Evolutionary conservation across 345 rosid species (phyloP).

Genomic region (Hibiscus tridactylites): DNA sequence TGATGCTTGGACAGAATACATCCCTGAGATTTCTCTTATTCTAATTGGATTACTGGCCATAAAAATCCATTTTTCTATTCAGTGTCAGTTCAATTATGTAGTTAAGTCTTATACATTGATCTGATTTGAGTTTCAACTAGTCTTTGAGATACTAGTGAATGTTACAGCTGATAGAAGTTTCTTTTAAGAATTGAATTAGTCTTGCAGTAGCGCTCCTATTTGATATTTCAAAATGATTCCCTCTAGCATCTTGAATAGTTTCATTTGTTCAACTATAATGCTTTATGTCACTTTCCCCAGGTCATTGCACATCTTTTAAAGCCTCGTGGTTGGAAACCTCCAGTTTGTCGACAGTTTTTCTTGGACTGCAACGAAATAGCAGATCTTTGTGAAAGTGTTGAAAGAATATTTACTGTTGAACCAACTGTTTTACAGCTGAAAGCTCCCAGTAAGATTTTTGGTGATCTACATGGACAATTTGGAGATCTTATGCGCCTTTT

Average conservation of each 20-base stretch:
- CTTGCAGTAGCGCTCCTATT: background rate
- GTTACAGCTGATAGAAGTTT: background rate
- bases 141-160: too few species aligned
- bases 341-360: slow-evolving; percentile 87
- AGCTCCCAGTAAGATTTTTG: slow-evolving; percentile 92
- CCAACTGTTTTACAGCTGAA: slow-evolving; percentile 80
- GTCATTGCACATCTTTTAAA: slow-evolving; percentile 78
- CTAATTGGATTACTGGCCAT: background rate
- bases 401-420: slow-evolving; percentile 73
- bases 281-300: slow-evolving; percentile 22
- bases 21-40: background rate
- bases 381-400: slow-evolving; percentile 87
- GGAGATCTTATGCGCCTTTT: slow-evolving; percentile 99
- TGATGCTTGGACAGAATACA: background rate
- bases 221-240: background rate
- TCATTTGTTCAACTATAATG: slow-evolving; percentile 9
- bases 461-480: slow-evolving; percentile 97
- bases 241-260: background rate
- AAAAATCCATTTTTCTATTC: background rate
- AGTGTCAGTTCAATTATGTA: too few species aligned
- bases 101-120: too few species aligned
- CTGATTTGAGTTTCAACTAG: too few species aligned
- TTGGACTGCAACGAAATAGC: slow-evolving; percentile 94
- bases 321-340: slow-evolving; percentile 99
- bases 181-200: background rate